Evolutionary conservation across 345 rosid genomes (phyloP).

Genomic region (Syzygium grande): DNA sequence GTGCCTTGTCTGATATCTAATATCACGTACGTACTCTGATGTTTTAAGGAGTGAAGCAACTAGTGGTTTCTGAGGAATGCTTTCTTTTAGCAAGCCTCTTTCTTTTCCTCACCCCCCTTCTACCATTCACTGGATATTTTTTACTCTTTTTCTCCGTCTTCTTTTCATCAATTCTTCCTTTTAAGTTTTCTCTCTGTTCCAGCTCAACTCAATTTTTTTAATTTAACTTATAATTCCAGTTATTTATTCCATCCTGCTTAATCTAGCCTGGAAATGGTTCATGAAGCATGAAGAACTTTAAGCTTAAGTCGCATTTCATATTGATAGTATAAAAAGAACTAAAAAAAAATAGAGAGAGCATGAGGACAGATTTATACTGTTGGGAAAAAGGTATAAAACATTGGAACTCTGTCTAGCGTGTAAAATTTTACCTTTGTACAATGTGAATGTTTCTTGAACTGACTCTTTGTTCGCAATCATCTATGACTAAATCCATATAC

Average conservation of each 20-base stretch:
- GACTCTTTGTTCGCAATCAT: neutral
- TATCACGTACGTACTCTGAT: neutral
- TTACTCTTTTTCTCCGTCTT: neutral
- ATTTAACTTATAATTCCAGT: neutral
- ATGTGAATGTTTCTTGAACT: neutral
- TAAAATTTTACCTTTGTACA: neutral
- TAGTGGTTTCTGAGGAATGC: neutral
- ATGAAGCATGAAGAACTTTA: neutral
- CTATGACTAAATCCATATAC: neutral
- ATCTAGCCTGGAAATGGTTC: neutral
- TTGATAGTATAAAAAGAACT: neutral
- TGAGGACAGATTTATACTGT: neutral
- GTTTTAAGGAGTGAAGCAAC: neutral
- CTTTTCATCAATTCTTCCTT: neutral
- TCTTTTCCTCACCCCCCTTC: neutral
- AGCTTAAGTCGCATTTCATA: neutral
- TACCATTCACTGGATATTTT: neutral
- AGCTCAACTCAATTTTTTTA: neutral
- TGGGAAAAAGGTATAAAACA: neutral
- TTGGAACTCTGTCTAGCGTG: neutral
- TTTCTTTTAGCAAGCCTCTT: neutral
- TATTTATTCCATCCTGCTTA: neutral
- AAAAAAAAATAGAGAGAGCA: neutral
- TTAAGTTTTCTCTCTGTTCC: neutral
- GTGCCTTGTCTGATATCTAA: neutral